A percentile compares a stretch with the other conserved stretches of the same genome.
Conservation (phyloP, 345 rosid genomes). For the Eucalyptus paniculata region DNA sequence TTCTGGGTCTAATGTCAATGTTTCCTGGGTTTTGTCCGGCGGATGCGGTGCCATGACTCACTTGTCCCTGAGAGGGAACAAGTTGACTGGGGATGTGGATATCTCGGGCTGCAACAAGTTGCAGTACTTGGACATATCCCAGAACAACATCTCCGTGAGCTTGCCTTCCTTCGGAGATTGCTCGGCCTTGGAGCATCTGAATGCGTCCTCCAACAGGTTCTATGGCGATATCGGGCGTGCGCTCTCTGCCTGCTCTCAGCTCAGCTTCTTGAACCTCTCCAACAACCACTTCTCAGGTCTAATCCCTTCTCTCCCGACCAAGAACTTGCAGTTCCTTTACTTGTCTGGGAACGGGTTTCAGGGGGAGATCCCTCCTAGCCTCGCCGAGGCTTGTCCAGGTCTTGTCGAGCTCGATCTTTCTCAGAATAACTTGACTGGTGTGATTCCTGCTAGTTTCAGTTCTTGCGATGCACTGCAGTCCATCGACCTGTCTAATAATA, state of each 20-base stretch:
- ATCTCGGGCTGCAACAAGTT: conserved; percentile 53
- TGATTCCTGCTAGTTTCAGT: conserved; percentile 44
- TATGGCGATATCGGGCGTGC: conserved; percentile 48
- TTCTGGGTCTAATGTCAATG: conserved; percentile 35
- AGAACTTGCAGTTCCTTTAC: conserved; percentile 35
- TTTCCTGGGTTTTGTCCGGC: conserved; percentile 21
- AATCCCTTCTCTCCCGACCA: conserved; percentile 46
- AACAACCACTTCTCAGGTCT: conserved; percentile 51
- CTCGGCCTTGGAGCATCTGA: conserved; percentile 51
- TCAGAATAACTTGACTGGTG: conserved; percentile 53
- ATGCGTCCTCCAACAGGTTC: conserved; percentile 62
- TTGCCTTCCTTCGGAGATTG: conserved; percentile 60
- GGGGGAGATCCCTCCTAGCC: conserved; percentile 62
- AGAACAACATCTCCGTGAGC: conserved; percentile 52
- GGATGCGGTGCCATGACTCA: conserved; percentile 49
- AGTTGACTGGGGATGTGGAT: conserved; percentile 48
- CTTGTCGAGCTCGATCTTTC: conserved; percentile 78
- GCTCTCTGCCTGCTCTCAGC: conserved; percentile 38
- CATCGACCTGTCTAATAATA: conserved; percentile 49
- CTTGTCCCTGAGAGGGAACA: conserved; percentile 55
- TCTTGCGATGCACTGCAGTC: conserved; percentile 49
- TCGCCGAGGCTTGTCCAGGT: conserved; percentile 49
- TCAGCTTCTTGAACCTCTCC: conserved; percentile 56
- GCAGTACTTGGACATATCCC: conserved; percentile 55
- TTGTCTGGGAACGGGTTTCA: conserved; percentile 38